Base-by-base conservation (phyloP, 2,329 filamentous ascomycete genomes). In the Diaporthe helianthi region DNA sequence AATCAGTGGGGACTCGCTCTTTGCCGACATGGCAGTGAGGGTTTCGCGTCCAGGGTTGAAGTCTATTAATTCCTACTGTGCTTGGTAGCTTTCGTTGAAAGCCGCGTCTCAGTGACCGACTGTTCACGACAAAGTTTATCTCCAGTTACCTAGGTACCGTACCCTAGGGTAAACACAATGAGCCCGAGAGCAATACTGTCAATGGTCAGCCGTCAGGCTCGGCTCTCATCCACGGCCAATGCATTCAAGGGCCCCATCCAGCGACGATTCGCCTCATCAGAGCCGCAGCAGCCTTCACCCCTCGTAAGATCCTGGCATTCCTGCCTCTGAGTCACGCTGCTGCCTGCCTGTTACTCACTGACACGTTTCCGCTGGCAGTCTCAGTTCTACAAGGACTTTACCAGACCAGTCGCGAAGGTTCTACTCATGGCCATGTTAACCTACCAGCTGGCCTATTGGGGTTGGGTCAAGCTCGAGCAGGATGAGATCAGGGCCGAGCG, bases 361-460 rank as follows among this genome's bases (percentile, higher is more conserved):
- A 70, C 64, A 67, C 55, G n/a, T 71, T 41, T 64, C 53, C 24
- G 46, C 33, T 17, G 17, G 38, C 74, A 92, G 87, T 80, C 87
- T 61, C 82, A 85, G 55, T 94, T 94, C 81, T 95, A 93, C 83
- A 90, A 88, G 76, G 89, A 88, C 17, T 94, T 93, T 76, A 88
- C 89, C 47, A 85, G 91, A 1, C 92, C 93, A 3, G 83, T 95
- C 54, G 85, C 88, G 65, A 95, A 94, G 81, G 89, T 89, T 66
- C 87, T 93, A 73, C 84, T 95, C 46, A 85, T 92, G 76, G 92
- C 93, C 66, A 86, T 94, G 67, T 89, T 93, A 76, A 91, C 90
- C 2, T 96, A 95, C 78, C 93, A 96, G 80, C 75, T 92, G n/a
- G 80, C 86, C 17, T 95, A 94, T 80, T 93, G 88, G 82, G 82